Percentiles rank a stretch among this genome's conserved stretches.
Conservation (phyloP, 768 basidiomycete species). For the Termitomyces titanicus region DNA sequence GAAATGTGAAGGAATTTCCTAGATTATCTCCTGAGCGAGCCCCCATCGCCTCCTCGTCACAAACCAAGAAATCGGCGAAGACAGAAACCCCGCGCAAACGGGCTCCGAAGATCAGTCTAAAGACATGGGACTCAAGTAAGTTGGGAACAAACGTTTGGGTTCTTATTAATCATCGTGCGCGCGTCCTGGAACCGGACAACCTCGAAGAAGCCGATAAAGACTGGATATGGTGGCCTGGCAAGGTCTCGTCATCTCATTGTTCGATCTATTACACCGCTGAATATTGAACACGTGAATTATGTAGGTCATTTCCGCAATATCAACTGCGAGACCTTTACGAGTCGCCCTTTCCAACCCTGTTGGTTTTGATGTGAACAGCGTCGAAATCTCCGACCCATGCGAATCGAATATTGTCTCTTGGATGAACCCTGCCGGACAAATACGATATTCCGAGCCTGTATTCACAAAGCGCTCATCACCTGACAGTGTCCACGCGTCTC, state of each 20-base stretch:
- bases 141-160: conserved; percentile 51
- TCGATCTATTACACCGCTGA: background rate
- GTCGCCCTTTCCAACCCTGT: conserved; percentile 19
- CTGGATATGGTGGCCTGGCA: conserved; percentile 69
- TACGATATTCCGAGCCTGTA: conserved; percentile 40
- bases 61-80: background rate
- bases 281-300: background rate
- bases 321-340: conserved; percentile 18
- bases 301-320: conserved; percentile 17
- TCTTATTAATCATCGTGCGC: conserved; percentile 38
- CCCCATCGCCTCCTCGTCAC: background rate
- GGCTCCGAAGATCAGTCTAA: background rate
- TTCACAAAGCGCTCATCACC: conserved; percentile 21
- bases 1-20: background rate
- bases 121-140: conserved; percentile 20
- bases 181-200: conserved; percentile 28
- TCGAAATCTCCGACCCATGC: conserved; percentile 32
- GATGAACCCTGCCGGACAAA: conserved; percentile 22
- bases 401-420: conserved; percentile 37
- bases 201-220: conserved; percentile 21
- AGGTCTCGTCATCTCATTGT: conserved; percentile 36
- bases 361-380: conserved; percentile 21
- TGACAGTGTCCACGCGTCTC: conserved; percentile 26
- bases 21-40: conserved; percentile 3
- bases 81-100: conserved; percentile 1